Evolutionary conservation across 2,329 filamentous ascomycete species (phyloP).

Genomic region (Coniochaeta sp.): DNA sequence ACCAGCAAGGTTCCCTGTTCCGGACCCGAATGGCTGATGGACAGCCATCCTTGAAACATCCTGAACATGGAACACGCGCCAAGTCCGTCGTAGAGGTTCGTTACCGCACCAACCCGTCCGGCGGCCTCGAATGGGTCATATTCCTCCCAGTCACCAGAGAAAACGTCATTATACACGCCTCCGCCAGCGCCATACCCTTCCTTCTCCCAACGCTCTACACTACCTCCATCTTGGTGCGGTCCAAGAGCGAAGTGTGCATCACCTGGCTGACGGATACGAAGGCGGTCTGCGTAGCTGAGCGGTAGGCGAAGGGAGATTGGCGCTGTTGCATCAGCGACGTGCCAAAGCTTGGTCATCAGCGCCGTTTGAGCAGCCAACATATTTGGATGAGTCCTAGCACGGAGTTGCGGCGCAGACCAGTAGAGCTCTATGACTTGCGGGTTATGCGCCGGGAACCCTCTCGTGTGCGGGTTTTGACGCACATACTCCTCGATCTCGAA

Average conservation of each 20-base stretch:
- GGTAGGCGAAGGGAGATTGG: slow-evolving; percentile 32
- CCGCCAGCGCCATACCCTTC: slow-evolving; percentile 54
- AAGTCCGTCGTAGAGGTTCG: slow-evolving; percentile 72
- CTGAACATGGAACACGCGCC: slow-evolving; percentile 81
- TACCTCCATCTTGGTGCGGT: slow-evolving; percentile 67
- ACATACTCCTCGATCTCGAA: slow-evolving; percentile 58
- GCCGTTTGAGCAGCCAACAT: slow-evolving; percentile 53
- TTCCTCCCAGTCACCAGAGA: slow-evolving; percentile 68
- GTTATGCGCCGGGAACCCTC: slow-evolving; percentile 56
- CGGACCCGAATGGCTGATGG: slow-evolving; percentile 65
- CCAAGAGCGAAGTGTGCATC: slow-evolving; percentile 65
- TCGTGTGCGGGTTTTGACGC: slow-evolving; percentile 51
- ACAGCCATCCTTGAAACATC: slow-evolving; percentile 86
- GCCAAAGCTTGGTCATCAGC: slow-evolving; percentile 56
- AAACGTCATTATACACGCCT: slow-evolving; percentile 65
- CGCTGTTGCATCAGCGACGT: slow-evolving; percentile 34
- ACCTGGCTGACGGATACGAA: slow-evolving; percentile 65
- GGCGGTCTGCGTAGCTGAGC: slow-evolving; percentile 61
- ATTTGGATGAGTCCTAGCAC: slow-evolving; percentile 59
- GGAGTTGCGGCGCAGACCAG: slow-evolving; percentile 62
- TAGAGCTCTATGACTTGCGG: slow-evolving; percentile 71
- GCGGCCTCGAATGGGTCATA: slow-evolving; percentile 79
- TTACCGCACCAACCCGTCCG: slow-evolving; percentile 57
- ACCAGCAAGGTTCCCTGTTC: slow-evolving; percentile 75
- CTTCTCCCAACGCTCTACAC: slow-evolving; percentile 67